Base-by-base conservation (phyloP, 2,329 filamentous ascomycete species). In the Fusarium continuum region DNA sequence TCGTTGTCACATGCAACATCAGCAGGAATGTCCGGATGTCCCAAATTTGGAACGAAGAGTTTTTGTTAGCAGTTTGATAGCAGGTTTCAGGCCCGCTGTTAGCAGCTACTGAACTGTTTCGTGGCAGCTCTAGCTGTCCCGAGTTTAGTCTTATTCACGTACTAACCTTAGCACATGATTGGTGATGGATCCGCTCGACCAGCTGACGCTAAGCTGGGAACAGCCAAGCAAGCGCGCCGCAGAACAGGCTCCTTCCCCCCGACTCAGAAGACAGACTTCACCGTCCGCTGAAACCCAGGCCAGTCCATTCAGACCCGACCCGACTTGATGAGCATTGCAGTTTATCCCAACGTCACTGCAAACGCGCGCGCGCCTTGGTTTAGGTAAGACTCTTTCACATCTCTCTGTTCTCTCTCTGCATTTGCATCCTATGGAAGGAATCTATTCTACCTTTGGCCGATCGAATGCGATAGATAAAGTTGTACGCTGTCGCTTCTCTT, bases 361-460 rank as follows among this genome's bases (percentile, higher is more conserved):
- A 65, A 70, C 66, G 63, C 64, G 61, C 64, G 47, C 47, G 58
- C 61, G 57, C 68, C 70, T 74, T 73, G 17, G 20, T 46, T 60
- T 32, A 73, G 72, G 73, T 75, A 74, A 74, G 72, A 72, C 63
- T n/a, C n/a, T n/a, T n/a, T 64, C 64, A 52, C 54, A 56, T 71
- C 59, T 68, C 61, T 54, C 53, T 56, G 53, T 65, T 62, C 56
- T 51, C 54, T 58, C 36, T 48, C 45, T 40, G 14, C 13, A 32
- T 38, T 45, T 38, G 25, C 60, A 54, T 60, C 67, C 55, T 58
- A 20, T 13, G 11, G 5, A 32, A 32, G 16, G 23, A 25, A 26
- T 9, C 20, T 51, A 35, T 23, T 29, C 31, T 55, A n/a, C 40
- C 43, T 47, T 47, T 60, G 25, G 41, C 47, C 45, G 63, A 41